phyloP scores from a whole-genome alignment of 2,329 filamentous ascomycete genomes.

The Microcyclosporella mali region DNA sequence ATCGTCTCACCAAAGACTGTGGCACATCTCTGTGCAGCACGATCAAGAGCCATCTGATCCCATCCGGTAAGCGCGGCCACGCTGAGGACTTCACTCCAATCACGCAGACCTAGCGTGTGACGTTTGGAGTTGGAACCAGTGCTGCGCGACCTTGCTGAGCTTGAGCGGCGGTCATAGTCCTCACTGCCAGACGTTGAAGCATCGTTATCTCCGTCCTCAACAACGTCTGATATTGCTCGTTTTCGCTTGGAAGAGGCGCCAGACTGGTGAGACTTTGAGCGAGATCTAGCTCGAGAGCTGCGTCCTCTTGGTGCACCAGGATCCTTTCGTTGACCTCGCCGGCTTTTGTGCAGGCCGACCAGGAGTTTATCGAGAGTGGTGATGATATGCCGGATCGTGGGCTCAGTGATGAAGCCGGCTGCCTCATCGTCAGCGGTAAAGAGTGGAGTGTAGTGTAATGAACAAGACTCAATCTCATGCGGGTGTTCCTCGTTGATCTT shows the following conservation, averaged over 20 bases:
- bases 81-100: conserved; percentile 82
- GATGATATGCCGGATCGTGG: conserved; percentile 65
- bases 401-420: conserved; percentile 59
- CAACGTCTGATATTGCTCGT: conserved; percentile 5
- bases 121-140: neutral
- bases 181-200: neutral
- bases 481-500: neutral
- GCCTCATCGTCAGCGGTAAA: conserved; percentile 55
- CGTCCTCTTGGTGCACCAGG: conserved; percentile 3
- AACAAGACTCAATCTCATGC: neutral
- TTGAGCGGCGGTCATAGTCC: neutral
- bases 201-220: neutral
- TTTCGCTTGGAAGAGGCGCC: conserved; percentile 4
- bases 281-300: conserved; percentile 9
- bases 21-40: conserved; percentile 67
- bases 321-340: conserved; percentile 20
- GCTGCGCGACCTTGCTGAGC: neutral
- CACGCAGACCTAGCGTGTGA: conserved; percentile 46
- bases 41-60: conserved; percentile 56
- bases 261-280: conserved; percentile 2
- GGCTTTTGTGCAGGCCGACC: conserved; percentile 58
- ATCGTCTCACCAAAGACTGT: conserved; percentile 69
- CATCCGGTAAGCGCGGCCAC: conserved; percentile 71
- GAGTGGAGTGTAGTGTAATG: neutral
- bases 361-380: conserved; percentile 64